Base-by-base conservation (phyloP, 768 basidiomycete species). In the Dioszegia hungarica region DNA sequence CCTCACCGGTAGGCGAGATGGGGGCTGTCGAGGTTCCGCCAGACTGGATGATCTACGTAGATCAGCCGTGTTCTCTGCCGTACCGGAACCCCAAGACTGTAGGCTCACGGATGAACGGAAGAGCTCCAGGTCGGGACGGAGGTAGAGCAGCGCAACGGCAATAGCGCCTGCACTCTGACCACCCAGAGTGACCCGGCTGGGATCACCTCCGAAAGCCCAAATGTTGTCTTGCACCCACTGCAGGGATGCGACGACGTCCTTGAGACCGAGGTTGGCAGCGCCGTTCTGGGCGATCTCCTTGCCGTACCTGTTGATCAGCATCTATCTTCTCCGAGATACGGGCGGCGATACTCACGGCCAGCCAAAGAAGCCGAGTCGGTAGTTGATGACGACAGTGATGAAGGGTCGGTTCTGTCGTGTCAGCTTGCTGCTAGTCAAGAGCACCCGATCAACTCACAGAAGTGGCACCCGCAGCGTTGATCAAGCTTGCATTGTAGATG, bases 201-300 rank as follows among this genome's bases (percentile, higher is more conserved):
- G 34, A 34, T 56, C 45, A 46, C 86, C 86, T 12, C 85, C 85
- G 64, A 87, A 87, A 2, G 79, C 79, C 2, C 77, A 80, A 17
- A 87, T 83, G 62, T 88, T 85, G n/a, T 84, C 77, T 59, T 85
- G 81, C 0, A 87, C 75, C 71, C 86, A 88, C 15, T 76, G 62
- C 0, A 89, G 72, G 0, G 85, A 84, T 29, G 79, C 76, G 1
- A 79, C 76, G 71, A 87, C 85, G 67, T 88, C 86, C 31, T 76
- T 77, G 15, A 86, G 73, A 14, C 85, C 85, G 1, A 79, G 79
- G 59, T 86, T 86, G 25, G 62, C 68, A 5, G 67, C 63, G 1
- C 57, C 60, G 29, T 66, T 67, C 25, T 60, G 60, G 12, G 64
- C 67, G 19, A 64, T 58, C 27, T 68, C 66, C 2, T 53, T 58